These are phyloP conservation scores for Thelephora terrestris DNA, from an alignment of 1,284 basidiomycete genomes.

Conservation along the genomic window DNA sequence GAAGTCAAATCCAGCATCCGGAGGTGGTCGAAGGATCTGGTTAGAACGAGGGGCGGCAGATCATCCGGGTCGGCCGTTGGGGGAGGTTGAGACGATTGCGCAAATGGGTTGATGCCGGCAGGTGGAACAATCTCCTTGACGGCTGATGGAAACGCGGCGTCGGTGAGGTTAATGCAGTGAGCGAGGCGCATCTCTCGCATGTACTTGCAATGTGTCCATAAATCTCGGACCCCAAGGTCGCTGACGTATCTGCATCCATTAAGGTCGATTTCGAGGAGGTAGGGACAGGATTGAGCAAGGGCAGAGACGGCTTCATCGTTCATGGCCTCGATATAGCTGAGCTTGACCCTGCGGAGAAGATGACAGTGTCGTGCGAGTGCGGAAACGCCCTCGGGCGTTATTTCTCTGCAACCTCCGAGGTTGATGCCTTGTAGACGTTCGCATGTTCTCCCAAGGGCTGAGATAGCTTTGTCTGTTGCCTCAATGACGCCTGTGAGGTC, in stretches of 20 bases:
- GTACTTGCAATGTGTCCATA: conserved; percentile 73
- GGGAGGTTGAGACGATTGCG: conserved; percentile 19
- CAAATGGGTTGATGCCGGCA: conserved; percentile 38
- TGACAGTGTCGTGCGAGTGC: conserved; percentile 71
- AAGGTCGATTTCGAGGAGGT: conserved; percentile 91
- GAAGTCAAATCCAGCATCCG: conserved; percentile 87
- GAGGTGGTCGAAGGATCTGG: conserved; percentile 66
- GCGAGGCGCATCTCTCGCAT: conserved; percentile 90
- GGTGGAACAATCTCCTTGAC: conserved; percentile 28
- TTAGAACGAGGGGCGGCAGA: conserved; percentile 52
- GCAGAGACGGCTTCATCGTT: conserved; percentile 76
- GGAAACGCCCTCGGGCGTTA: conserved; percentile 73
- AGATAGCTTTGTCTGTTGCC: conserved; percentile 63
- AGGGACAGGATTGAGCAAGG: conserved; percentile 75
- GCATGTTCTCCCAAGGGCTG: conserved; percentile 62
- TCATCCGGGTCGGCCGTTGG: conserved; percentile 26
- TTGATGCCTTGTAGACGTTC: conserved; percentile 88
- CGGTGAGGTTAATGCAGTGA: conserved; percentile 72
- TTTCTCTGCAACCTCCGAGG: conserved; percentile 72
- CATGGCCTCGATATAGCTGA: conserved; percentile 67
- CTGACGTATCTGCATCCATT: conserved; percentile 76
- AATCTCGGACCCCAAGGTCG: conserved; percentile 69
- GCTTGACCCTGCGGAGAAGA: conserved; percentile 80
- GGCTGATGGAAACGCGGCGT: conserved; percentile 78
- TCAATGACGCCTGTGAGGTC: conserved; percentile 75